Base-by-base conservation (phyloP, 495 filamentous ascomycete genomes). In the Chaetomidium leptoderma region DNA sequence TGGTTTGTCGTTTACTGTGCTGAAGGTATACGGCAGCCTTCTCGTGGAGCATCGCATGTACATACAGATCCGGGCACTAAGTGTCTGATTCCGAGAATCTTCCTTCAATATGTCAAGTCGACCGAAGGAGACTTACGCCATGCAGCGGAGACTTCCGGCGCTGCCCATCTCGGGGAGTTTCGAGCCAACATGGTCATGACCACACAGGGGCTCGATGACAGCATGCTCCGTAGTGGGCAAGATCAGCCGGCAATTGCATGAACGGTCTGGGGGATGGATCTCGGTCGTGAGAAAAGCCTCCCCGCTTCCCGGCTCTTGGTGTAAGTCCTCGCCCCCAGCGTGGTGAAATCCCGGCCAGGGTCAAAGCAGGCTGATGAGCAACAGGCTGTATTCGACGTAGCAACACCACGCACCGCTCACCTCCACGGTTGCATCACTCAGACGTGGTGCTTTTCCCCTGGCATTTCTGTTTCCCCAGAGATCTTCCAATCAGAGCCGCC, bases 401-500 rank as follows among this genome's bases (percentile, higher is more conserved):
- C 50, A 46, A 33, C 57, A 53, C 11, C 29, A 26, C 57, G 32
- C 37, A 14, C 10, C 21, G 13, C 11, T 21, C 23, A 42, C n/a
- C 29, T n/a, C 24, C 21, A 44, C 4, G n/a, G 33, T 27, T 24
- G 58, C 58, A 42, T 30, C 53, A 57, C 19, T 6, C n/a, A 47
- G 53, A 46, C 16, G 24, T 19, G 24, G 47, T 19, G 39, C 47
- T 46, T 26, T 23, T 19, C 49, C 49, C 19, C n/a, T 26, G 6
- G 16, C 36, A 24, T 29, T 26, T 32, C 37, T 36, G 36, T 10
- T 19, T 29, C 17, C 30, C 44, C 4, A 19, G 32, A 53, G 50
- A 60, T 50, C 40, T 61, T 62, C 63, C 63, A 63, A 66, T 60
- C 59, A 52, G 50, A 47, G 24, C 26, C 30, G 46, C 24, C 26